These are phyloP conservation scores for Hyaloscypha bicolor DNA, from an alignment of 495 filamentous ascomycete genomes.

Conservation along the genomic window DNA sequence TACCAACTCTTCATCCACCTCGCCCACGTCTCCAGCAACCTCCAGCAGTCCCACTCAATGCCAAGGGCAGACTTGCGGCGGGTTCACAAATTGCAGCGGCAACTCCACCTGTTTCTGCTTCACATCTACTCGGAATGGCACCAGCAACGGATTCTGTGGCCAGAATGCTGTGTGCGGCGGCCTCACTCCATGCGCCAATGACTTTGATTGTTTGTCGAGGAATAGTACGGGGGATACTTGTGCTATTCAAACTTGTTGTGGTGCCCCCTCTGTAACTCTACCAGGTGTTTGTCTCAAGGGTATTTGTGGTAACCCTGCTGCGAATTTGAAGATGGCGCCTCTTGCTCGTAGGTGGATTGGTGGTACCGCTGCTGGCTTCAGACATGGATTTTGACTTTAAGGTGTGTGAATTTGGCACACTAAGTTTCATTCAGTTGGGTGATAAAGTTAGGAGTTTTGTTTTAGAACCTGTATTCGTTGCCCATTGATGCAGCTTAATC, in stretches of 20 bases:
- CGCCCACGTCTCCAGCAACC: constrained; percentile 2
- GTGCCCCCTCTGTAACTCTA: background rate
- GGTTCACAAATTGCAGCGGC: constrained; percentile 13
- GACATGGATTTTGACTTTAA: background rate
- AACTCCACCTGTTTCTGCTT: constrained; percentile 21
- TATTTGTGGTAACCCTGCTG: background rate
- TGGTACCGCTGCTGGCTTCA: background rate
- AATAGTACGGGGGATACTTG: constrained; percentile 18
- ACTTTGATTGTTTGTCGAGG: constrained; percentile 8
- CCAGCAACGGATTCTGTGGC: constrained; percentile 17
- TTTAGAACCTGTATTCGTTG: too few species aligned
- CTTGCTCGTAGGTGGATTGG: background rate
- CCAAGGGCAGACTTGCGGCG: constrained; percentile 12
- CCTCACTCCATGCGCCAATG: constrained; percentile 5
- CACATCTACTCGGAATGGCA: background rate
- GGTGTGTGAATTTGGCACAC: too few species aligned
- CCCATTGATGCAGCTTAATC: too few species aligned
- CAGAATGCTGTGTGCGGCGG: constrained; percentile 10
- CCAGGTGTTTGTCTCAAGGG: constrained; percentile 1
- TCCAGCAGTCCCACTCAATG: background rate
- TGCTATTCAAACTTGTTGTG: constrained; percentile 17
- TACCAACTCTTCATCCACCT: constrained; percentile 4
- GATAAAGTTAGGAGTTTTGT: too few species aligned
- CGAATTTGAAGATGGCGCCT: background rate
- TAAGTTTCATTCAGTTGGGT: too few species aligned